Conservation (phyloP, 2,329 filamentous ascomycete genomes). For the Bisporella sp. region DNA sequence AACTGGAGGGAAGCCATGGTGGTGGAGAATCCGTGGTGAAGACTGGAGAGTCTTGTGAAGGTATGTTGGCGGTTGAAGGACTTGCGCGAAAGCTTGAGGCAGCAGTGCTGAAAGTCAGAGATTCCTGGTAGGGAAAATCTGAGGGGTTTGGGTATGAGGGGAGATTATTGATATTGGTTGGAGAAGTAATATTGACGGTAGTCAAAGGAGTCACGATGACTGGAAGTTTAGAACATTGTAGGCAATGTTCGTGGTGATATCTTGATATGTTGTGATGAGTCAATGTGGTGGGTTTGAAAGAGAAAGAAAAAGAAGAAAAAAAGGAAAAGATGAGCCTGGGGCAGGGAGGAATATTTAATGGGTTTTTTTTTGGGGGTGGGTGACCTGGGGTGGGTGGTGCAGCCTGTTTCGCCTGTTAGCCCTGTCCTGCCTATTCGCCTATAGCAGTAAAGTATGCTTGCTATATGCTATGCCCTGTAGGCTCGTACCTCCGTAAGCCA, state of each 20-base stretch:
- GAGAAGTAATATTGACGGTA: slow-evolving; percentile 47
- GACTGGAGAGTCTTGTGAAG: slow-evolving; percentile 62
- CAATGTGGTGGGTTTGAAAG: slow-evolving; percentile 29
- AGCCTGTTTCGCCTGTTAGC: no score
- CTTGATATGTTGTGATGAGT: slow-evolving; percentile 29
- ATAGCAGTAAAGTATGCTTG: no score
- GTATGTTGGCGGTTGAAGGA: slow-evolving; percentile 50
- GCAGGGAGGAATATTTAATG: slow-evolving; percentile 21
- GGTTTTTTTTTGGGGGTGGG: no score
- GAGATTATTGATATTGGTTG: slow-evolving; percentile 28
- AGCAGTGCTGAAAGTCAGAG: slow-evolving; percentile 58
- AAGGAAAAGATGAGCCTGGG: slow-evolving; percentile 12
- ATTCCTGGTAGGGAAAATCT: slow-evolving; percentile 50
- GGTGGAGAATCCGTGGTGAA: slow-evolving; percentile 75
- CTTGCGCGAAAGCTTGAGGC: slow-evolving; percentile 52
- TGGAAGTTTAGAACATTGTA: slow-evolving; percentile 54
- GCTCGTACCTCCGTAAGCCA: no score
- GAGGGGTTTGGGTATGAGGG: slow-evolving; percentile 37
- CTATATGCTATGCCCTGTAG: no score
- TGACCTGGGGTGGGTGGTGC: no score
- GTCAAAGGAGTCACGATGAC: slow-evolving; percentile 29
- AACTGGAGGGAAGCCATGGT: slow-evolving; percentile 74
- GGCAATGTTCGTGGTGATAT: slow-evolving; percentile 24
- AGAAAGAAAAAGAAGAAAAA: slow-evolving; percentile 28
- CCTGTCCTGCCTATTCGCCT: no score